These are phyloP conservation scores for Phlebopus sp. DNA, from an alignment of 1,284 basidiomycete genomes.

Conservation along the genomic window DNA sequence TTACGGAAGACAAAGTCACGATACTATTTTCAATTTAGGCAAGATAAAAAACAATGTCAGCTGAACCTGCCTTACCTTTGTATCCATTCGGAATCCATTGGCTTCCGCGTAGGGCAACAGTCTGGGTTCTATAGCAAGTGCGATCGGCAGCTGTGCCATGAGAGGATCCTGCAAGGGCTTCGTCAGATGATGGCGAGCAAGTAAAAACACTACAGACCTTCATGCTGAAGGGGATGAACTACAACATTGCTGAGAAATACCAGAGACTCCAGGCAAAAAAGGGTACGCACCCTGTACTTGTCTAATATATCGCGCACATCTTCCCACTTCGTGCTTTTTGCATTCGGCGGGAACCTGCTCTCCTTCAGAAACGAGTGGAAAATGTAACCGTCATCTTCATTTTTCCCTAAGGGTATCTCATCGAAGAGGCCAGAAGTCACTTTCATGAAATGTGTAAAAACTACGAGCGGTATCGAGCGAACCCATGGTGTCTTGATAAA, in stretches of 20 bases:
- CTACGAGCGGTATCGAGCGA: constrained; percentile 53
- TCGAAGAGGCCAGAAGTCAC: constrained; percentile 56
- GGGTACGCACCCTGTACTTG: constrained; percentile 57
- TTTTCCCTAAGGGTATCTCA: constrained; percentile 64
- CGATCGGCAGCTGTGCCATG: constrained; percentile 71
- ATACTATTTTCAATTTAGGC: constrained; percentile 45
- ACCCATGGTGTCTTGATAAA: constrained; percentile 74
- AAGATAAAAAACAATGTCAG: constrained; percentile 13
- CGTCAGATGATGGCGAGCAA: constrained; percentile 12
- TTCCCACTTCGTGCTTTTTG: constrained; percentile 59
- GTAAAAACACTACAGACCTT: constrained; percentile 43
- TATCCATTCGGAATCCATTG: constrained; percentile 74
- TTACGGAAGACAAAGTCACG: constrained; percentile 79
- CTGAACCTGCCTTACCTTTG: constrained; percentile 46
- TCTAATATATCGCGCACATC: constrained; percentile 61
- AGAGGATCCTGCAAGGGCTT: constrained; percentile 56
- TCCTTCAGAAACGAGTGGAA: constrained; percentile 65
- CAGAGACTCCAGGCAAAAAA: constrained; percentile 8
- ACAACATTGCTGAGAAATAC: constrained; percentile 18
- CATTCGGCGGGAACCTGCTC: constrained; percentile 52
- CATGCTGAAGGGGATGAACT: constrained; percentile 75
- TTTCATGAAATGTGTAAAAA: constrained; percentile 61
- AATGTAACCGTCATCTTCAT: constrained; percentile 67
- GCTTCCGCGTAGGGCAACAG: constrained; percentile 65
- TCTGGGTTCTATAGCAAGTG: constrained; percentile 69